These are phyloP conservation scores for Domatiomyces globalis DNA, from an alignment of 2,329 filamentous ascomycete genomes.

Conservation along the genomic window DNA sequence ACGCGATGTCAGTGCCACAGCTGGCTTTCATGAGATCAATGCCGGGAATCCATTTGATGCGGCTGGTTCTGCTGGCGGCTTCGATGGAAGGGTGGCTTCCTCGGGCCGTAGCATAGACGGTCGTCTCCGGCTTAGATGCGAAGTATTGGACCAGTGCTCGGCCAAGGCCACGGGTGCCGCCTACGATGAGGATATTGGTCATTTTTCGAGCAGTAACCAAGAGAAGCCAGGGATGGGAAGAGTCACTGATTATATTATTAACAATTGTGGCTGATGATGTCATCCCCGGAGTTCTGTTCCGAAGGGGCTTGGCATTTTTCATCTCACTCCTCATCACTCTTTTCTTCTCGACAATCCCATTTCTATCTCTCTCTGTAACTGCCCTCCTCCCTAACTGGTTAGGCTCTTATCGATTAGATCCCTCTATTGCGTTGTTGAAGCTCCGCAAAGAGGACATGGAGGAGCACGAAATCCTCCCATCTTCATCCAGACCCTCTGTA, in stretches of 20 bases:
- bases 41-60: constrained; percentile 43
- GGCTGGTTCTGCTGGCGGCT: constrained; percentile 20
- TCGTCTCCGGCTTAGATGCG: constrained; percentile 31
- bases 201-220: background rate
- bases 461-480: background rate
- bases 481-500: background rate
- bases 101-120: constrained; percentile 48
- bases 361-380: background rate
- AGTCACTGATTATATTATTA: too few species aligned
- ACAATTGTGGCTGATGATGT: too few species aligned
- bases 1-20: constrained; percentile 29
- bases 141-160: constrained; percentile 48
- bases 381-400: background rate
- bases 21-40: constrained; percentile 42
- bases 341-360: background rate
- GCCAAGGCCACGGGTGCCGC: constrained; percentile 55
- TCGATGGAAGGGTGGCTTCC: constrained; percentile 24
- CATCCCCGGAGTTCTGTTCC: too few species aligned
- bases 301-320: too few species aligned
- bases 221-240: too few species aligned
- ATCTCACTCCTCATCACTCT: constrained; percentile 24
- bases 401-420: background rate
- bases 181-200: constrained; percentile 43
- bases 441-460: background rate
- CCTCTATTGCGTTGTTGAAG: background rate